Evolutionary conservation across 2,329 filamentous ascomycete genomes (phyloP), one percentile per base, ranked within the genome.

Genomic region (Ploettnerulaceae sp.): DNA sequence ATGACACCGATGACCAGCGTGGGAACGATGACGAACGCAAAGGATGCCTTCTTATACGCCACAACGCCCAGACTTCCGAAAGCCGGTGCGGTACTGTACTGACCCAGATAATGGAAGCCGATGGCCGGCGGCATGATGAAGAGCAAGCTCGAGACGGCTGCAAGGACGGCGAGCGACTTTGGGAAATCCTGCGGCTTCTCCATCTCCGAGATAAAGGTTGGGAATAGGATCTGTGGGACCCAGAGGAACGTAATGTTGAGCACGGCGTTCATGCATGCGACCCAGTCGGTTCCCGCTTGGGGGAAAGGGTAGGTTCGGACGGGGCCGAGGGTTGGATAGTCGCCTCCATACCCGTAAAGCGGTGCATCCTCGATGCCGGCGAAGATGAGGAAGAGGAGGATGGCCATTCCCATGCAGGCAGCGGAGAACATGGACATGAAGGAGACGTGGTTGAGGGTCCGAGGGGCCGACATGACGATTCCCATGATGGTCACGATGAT

Each of bases 141-240:
- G 1, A 75, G 62, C 59, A 74, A 67, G 38, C 57, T 59, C 3
- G 70, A 73, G 34, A 74, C 68, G 2, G 15, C 66, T 2, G 67
- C 57, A 3, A 74, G 61, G 26, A 74, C 71, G 2, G 71, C 69
- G 26, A 75, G 65, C 2, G 71, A 62, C 48, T 75, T 75, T 34
- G 71, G 71, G 59, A 74, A 74, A 57, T 75, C 71, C 37, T 74
- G 67, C 1, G 71, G 71, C 9, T 58, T 60, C 48, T 73, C 67
- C 71, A 73, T 73, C 51, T 75, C 71, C 24, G 71, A 56, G 59
- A 75, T 74, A 60, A 75, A 75, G 11, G 69, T 70, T 1, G 72
- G 72, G 58, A 75, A 74, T 20, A 74, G 66, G 47, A 74, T 74
- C 49, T 75, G 71, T 2, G 71, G 71, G 1, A 73, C 69, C 71